Conservation (phyloP, 768 basidiomycete genomes). For the Porphyrellus cyaneotinctus region DNA sequence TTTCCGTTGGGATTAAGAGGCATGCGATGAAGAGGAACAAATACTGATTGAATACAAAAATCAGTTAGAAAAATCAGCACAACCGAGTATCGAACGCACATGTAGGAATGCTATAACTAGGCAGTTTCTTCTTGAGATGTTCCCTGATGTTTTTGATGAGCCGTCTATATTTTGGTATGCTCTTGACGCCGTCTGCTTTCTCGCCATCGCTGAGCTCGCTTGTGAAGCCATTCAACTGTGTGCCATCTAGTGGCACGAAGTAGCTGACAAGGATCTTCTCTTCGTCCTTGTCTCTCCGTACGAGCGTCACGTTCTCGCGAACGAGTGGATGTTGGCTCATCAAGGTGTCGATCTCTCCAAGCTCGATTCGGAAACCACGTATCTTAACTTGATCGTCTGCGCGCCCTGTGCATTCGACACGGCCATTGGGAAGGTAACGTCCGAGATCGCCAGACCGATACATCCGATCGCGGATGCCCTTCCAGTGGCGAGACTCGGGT, state of each 20-base stretch:
- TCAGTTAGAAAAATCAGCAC: constrained; percentile 2
- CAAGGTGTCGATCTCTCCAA: constrained; percentile 96
- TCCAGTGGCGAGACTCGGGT: constrained; percentile 82
- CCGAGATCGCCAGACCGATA: constrained; percentile 97
- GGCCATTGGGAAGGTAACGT: constrained; percentile 86
- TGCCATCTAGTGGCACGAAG: constrained; percentile 82
- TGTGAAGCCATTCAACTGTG: constrained; percentile 61
- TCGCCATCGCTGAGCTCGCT: constrained; percentile 54
- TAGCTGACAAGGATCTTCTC: constrained; percentile 98
- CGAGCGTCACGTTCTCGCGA: constrained; percentile 96
- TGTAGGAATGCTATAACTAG: constrained; percentile 89
- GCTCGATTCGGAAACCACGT: constrained; percentile 96
- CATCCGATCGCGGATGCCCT: constrained; percentile 94
- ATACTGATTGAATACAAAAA: constrained; percentile 48
- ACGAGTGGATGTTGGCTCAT: constrained; percentile 90
- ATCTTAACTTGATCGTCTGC: constrained; percentile 99
- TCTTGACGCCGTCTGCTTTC: constrained; percentile 59
- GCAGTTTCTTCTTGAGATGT: constrained; percentile 94
- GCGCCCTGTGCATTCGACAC: constrained; percentile 93
- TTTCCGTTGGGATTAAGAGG: constrained; percentile 99
- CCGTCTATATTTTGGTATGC: constrained; percentile 79
- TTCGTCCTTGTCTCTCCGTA: constrained; percentile 96
- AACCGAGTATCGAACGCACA: constrained; percentile 46
- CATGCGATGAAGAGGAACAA: constrained; percentile 92
- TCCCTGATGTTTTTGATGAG: constrained; percentile 93